Evolutionary conservation across 208 protist species (phyloP).

Genomic region (Leishmania amazonensis): DNA sequence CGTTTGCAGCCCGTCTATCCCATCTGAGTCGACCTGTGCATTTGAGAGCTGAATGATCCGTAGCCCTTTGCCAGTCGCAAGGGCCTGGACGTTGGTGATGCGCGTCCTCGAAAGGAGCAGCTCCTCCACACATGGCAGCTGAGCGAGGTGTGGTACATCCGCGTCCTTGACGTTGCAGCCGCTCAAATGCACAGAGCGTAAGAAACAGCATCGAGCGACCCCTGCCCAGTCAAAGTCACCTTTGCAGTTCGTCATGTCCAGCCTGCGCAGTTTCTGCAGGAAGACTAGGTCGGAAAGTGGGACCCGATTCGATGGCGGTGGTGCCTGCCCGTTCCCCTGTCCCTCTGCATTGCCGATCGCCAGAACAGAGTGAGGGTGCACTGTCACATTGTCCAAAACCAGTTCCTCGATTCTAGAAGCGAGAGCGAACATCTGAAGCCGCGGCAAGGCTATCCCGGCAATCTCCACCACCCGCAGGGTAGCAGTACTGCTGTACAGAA

Average conservation of each 20-base stretch:
- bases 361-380: slow-evolving; percentile 24
- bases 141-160: slow-evolving; percentile 17
- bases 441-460: slow-evolving; percentile 13
- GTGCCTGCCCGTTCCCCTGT: not conserved
- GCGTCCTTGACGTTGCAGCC: slow-evolving; percentile 20
- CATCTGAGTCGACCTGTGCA: slow-evolving; percentile 17
- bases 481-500: slow-evolving; percentile 21
- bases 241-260: slow-evolving; percentile 24
- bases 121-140: slow-evolving; percentile 20
- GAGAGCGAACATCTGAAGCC: slow-evolving; percentile 30
- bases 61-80: slow-evolving; percentile 12
- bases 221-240: slow-evolving; percentile 23
- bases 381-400: slow-evolving; percentile 24
- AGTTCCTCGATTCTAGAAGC: slow-evolving; percentile 22
- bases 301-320: slow-evolving; percentile 4
- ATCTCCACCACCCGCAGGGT: slow-evolving; percentile 30
- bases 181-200: slow-evolving; percentile 29
- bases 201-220: slow-evolving; percentile 15
- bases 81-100: slow-evolving; percentile 16
- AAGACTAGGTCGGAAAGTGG: slow-evolving; percentile 23
- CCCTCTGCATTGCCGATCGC: not conserved
- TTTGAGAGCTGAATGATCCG: slow-evolving; percentile 27
- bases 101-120: slow-evolving; percentile 28
- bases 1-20: slow-evolving; percentile 20
- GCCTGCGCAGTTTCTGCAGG: slow-evolving; percentile 11